A percentile compares a stretch with the other conserved stretches of the same genome.
Conservation (phyloP, 2,329 filamentous ascomycete genomes). For the Coleophoma eucalyptorum region DNA sequence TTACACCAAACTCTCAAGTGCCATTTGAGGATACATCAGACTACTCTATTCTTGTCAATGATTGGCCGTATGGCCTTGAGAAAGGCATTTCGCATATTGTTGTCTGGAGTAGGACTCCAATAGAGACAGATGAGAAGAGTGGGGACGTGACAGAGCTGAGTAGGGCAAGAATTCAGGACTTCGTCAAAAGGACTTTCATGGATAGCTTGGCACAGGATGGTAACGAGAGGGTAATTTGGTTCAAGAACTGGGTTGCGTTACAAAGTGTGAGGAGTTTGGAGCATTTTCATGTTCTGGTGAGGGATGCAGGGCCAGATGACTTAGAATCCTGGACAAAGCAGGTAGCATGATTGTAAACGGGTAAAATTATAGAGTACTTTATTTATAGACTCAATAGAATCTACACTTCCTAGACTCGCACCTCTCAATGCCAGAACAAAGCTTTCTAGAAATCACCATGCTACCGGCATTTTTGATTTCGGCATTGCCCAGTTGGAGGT, state of each 20-base stretch:
- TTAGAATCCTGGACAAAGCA: slow-evolving; percentile 45
- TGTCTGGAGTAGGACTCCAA: slow-evolving; percentile 82
- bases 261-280: slow-evolving; percentile 87
- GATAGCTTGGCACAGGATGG: background rate
- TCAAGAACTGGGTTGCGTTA: slow-evolving; percentile 88
- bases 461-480: too few species aligned
- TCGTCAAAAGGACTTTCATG: slow-evolving; percentile 32
- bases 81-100: slow-evolving; percentile 73
- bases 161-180: slow-evolving; percentile 59
- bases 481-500: too few species aligned
- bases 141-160: slow-evolving; percentile 71
- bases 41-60: slow-evolving; percentile 75
- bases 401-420: too few species aligned
- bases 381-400: too few species aligned
- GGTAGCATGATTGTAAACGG: background rate
- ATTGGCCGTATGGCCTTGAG: slow-evolving; percentile 86
- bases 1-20: slow-evolving; percentile 31
- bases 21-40: slow-evolving; percentile 53
- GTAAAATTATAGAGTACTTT: slow-evolving; percentile 2
- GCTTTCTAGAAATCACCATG: too few species aligned
- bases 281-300: slow-evolving; percentile 79
- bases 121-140: slow-evolving; percentile 65
- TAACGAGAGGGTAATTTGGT: slow-evolving; percentile 64
- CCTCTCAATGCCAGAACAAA: too few species aligned
- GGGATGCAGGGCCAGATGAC: slow-evolving; percentile 45